These are phyloP conservation scores for Alternaria dauci DNA, from an alignment of 2,329 filamentous ascomycete genomes.

Conservation along the genomic window DNA sequence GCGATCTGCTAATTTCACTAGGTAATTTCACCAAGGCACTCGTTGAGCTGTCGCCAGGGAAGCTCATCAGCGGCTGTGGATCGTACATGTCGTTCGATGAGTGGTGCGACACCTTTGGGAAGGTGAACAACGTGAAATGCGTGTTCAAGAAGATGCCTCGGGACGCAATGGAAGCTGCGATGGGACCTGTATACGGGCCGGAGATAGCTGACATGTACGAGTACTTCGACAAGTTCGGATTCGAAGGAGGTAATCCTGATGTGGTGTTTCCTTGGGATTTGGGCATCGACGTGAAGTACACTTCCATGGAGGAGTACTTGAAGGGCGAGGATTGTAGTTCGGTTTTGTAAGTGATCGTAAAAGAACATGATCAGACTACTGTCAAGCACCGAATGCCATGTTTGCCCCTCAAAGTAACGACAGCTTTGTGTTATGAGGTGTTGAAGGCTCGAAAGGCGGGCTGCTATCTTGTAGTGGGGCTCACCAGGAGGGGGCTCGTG, in stretches of 20 bases:
- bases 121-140: slow-evolving; percentile 26
- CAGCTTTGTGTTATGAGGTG: neutral
- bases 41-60: slow-evolving; percentile 30
- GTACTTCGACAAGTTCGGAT: slow-evolving; percentile 50
- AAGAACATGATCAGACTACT: neutral
- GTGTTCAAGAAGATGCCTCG: slow-evolving; percentile 25
- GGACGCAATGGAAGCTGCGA: slow-evolving; percentile 29
- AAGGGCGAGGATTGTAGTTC: slow-evolving; percentile 35
- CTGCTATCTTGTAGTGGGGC: slow-evolving; percentile 3
- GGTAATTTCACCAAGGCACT: slow-evolving; percentile 36
- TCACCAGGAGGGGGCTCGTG: neutral
- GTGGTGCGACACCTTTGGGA: slow-evolving; percentile 34
- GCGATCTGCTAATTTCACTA: slow-evolving; percentile 5
- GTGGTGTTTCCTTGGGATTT: slow-evolving; percentile 42
- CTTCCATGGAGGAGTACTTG: slow-evolving; percentile 39
- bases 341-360: slow-evolving; percentile 11
- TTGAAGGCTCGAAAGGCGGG: neutral
- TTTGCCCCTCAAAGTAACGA: neutral
- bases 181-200: slow-evolving; percentile 31
- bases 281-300: slow-evolving; percentile 27
- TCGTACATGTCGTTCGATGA: slow-evolving; percentile 33
- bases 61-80: slow-evolving; percentile 37
- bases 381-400: neutral
- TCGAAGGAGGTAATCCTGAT: slow-evolving; percentile 46
- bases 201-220: slow-evolving; percentile 47